Conservation (phyloP, 2,329 filamentous ascomycete species). For the Ceratocystiopsis brevicomis region DNA sequence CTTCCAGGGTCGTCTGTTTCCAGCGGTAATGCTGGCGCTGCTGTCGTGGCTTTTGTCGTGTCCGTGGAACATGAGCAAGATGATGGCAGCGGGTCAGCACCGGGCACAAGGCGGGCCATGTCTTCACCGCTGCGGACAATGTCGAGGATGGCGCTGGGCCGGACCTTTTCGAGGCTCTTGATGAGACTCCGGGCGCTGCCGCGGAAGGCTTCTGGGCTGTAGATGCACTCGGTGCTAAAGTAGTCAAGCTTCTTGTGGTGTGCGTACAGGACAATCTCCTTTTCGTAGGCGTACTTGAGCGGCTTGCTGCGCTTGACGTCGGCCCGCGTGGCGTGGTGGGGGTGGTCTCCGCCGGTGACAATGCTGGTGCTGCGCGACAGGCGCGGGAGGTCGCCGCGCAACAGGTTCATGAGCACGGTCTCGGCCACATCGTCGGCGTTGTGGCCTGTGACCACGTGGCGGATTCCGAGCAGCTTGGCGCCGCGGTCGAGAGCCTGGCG, state of each 20-base stretch:
- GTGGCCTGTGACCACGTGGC: slow-evolving; percentile 90
- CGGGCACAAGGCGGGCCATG: slow-evolving; percentile 73
- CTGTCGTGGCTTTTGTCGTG: background rate
- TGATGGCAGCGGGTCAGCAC: slow-evolving; percentile 20
- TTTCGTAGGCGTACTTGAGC: slow-evolving; percentile 95
- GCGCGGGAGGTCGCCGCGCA: slow-evolving; percentile 75
- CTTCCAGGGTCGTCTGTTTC: background rate
- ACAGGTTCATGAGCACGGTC: slow-evolving; percentile 91
- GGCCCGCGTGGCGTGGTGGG: slow-evolving; percentile 58
- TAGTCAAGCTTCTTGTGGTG: slow-evolving; percentile 95
- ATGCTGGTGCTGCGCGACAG: slow-evolving; percentile 81
- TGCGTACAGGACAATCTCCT: slow-evolving; percentile 95
- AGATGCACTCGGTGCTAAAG: slow-evolving; percentile 96
- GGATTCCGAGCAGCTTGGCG: slow-evolving; percentile 68
- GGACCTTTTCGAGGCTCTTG: slow-evolving; percentile 83
- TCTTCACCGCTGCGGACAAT: slow-evolving; percentile 91
- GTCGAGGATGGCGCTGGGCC: slow-evolving; percentile 86
- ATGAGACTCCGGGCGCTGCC: slow-evolving; percentile 82
- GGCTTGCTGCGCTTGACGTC: slow-evolving; percentile 93
- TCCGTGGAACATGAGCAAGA: slow-evolving; percentile 4
- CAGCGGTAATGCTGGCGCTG: background rate
- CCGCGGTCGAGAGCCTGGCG: slow-evolving; percentile 86
- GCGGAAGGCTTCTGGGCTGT: slow-evolving; percentile 90
- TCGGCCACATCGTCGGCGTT: slow-evolving; percentile 96
- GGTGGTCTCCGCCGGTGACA: slow-evolving; percentile 48